A percentile compares a stretch with the other conserved stretches of the same genome.
phyloP scores from a whole-genome alignment of 1,284 basidiomycete genomes.

The Bjerkandera adusta region DNA sequence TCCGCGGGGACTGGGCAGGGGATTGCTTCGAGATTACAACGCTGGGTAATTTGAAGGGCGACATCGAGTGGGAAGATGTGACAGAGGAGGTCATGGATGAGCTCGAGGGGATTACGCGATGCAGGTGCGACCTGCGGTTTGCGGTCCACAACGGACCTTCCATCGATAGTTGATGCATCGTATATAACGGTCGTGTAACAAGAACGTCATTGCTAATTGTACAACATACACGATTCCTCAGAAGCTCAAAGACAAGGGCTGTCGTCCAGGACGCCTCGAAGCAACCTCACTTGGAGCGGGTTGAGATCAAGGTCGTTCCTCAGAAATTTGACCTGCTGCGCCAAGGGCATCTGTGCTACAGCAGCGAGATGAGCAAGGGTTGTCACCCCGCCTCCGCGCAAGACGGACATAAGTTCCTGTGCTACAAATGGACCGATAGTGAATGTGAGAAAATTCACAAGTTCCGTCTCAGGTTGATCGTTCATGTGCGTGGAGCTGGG shows the following conservation, averaged over 20 bases:
- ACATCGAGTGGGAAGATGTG: not conserved
- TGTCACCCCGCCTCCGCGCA: no score
- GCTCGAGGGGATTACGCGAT: not conserved
- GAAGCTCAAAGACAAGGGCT: not conserved
- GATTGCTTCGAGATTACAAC: conserved; percentile 1
- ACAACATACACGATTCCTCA: not conserved
- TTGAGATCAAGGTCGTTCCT: no score
- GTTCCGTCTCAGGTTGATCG: no score
- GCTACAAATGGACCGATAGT: no score
- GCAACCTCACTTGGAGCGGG: no score
- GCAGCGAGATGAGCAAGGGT: no score
- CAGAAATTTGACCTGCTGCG: no score
- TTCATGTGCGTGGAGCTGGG: no score
- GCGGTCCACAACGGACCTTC: not conserved
- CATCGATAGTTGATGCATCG: not conserved
- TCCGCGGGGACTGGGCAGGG: not conserved
- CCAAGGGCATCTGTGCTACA: no score
- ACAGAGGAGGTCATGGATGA: not conserved
- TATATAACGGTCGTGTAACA: no score
- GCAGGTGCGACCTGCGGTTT: not conserved
- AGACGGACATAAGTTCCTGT: no score
- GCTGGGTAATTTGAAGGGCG: not conserved
- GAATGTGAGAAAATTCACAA: no score
- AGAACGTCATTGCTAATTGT: not conserved
- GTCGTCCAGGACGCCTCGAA: not conserved